Evolutionary conservation across 1,139 yeast genomes (phyloP), one percentile per base, ranked within the genome.

Genomic region (Yamadazyma aaseri): DNA sequence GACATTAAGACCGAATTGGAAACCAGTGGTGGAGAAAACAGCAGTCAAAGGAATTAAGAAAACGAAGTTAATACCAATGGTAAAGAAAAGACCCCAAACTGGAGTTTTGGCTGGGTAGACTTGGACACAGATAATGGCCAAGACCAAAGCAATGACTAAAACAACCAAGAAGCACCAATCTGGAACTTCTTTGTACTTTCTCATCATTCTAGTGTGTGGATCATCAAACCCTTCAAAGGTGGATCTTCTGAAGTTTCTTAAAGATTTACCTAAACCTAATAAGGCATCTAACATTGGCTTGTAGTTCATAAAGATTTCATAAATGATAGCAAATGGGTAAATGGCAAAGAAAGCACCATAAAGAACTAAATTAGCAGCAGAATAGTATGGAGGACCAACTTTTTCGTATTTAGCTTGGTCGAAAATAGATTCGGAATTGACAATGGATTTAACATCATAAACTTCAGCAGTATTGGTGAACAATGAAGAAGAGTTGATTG

Each of bases 321-420:
- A 79, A 11, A 75, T 58, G 39, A 80, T 62, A 13, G 72, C 59
- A 34, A 77, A 71, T 8, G 86, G 84, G 49, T 79, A 79, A 31
- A 74, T 50, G 11, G 78, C 73, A 51, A 80, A 78, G 47, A 69
- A 74, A 1, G 79, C 67, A 17, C 83, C 83, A 47, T 78, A 79
- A 5, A 63, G 46, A 6, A 78, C 76, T 44, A 65, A 50, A 40
- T 60, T 60, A 6, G 60, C 68, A 5, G 71, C 70, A 1, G 65
- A 44, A 36, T 63, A 65, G 43, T 54, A 65, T 32, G 71, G 69
- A 1, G 79, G 79, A 1, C 81, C 77, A 42, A 72, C 65, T 17
- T 52, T 41, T 35, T 66, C 58, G 46, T 73, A 74, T 41, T 66
- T 68, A 5, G 38, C 50, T n/a, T 47, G 29, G 40, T 70, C 75